Evolutionary conservation across 2,329 filamentous ascomycete species (phyloP), one percentile per base, ranked within the genome.

Genomic region (Aspergillus sp.): DNA sequence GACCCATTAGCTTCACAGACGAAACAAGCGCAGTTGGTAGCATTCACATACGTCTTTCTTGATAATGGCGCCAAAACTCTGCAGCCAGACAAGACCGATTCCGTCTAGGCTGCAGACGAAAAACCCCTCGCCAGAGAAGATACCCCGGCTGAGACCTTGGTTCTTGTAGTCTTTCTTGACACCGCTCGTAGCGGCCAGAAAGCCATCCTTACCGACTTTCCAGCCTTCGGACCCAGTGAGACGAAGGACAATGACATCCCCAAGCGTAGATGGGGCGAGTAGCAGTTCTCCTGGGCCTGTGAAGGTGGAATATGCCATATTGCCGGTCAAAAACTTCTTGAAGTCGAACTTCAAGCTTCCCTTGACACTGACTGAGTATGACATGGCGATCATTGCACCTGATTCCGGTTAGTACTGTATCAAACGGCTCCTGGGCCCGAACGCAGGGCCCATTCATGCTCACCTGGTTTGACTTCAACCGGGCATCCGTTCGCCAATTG

Each of bases 301-400:
- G 70, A 86, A 97, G 0, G 82, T 88, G 2, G 91, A 95, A 53
- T 84, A 83, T 1, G 83, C 73, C 78, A 97, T 84, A 46, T 96
- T 88, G 47, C 91, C 88, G 0, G 87, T 82, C 44, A 97, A 77
- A n/a, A 96, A 78, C 75, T 97, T 97, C 76, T 96, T 97, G 75
- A 95, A 78, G 53, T 85, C 88, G 72, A 99, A 96, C 58, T 93
- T 94, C 60, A 95, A 72, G 40, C 80, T 80, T 50, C 94, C 94
- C 72, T 88, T 89, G 44, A 97, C 83, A 0, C 88, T 92, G 49
- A 99, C 82, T 7, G 88, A 88, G 2, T 90, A 88, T 2, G 89
- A 91, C 94, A 97, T 99, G 66, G 90, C 89, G 63, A 99, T 90
- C 91, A 99, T 94, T 51, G 86, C 83, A 13, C 92, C 90, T 84